Evolutionary conservation across 352 stramenopile species (phyloP).

Genomic region (Globisporangium solare): DNA sequence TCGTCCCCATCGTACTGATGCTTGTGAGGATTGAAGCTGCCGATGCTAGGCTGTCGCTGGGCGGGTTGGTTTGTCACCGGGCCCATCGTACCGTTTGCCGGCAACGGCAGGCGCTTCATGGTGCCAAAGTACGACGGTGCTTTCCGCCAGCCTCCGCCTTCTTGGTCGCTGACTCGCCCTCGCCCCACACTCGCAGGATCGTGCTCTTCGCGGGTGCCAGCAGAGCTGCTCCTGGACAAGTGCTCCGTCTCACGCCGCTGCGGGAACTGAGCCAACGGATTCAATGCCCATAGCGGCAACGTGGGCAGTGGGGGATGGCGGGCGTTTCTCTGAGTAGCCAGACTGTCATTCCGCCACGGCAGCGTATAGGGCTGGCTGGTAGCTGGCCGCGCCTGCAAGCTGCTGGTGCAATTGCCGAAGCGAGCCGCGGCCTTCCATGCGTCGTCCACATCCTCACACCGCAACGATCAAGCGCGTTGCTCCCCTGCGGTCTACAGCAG

Average conservation of each 20-base stretch:
- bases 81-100: neutral
- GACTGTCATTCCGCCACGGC: constrained; percentile 1
- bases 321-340: constrained; percentile 23
- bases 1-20: neutral
- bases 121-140: constrained; percentile 50
- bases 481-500: no score
- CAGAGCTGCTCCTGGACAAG: neutral
- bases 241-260: constrained; percentile 9
- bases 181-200: neutral
- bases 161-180: neutral
- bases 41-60: no score
- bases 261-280: neutral
- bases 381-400: constrained; percentile 15
- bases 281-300: constrained; percentile 39
- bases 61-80: no score
- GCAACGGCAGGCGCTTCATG: constrained; percentile 34
- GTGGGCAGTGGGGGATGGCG: constrained; percentile 37
- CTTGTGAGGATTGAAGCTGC: neutral
- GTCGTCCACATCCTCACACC: no score
- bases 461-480: no score
- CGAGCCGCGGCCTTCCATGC: constrained; percentile 42
- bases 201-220: constrained; percentile 12
- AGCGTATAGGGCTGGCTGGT: constrained; percentile 1
- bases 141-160: constrained; percentile 25
- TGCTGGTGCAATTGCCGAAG: constrained; percentile 44